These are phyloP conservation scores for Lentinus polychrous DNA, from an alignment of 1,284 basidiomycete species.

Conservation along the genomic window DNA sequence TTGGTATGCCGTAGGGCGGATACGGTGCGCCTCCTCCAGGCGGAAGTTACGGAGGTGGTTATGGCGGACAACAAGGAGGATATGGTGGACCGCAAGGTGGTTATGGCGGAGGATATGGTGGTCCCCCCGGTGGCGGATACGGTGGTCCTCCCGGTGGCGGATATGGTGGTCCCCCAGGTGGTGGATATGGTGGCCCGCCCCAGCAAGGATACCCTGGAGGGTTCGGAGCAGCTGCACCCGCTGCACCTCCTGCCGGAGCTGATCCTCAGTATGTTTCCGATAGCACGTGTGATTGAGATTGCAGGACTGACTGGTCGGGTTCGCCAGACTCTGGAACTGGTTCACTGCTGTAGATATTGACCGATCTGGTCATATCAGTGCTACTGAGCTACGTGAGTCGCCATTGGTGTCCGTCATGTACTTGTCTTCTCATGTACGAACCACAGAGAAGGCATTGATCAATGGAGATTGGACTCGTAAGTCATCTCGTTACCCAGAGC, in stretches of 20 bases:
- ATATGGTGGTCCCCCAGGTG: constrained; percentile 20
- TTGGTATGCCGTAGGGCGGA: not conserved
- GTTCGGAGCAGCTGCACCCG: constrained; percentile 33
- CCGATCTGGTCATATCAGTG: constrained; percentile 59
- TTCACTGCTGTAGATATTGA: constrained; percentile 67
- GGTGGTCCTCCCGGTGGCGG: constrained; percentile 25
- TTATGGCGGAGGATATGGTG: constrained; percentile 11
- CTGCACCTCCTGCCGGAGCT: constrained; percentile 53
- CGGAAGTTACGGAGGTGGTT: constrained; percentile 2
- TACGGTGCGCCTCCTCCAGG: constrained; percentile 8
- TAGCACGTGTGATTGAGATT: not conserved
- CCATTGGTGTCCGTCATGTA: constrained; percentile 11
- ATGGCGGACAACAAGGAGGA: constrained; percentile 6
- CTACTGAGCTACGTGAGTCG: constrained; percentile 57
- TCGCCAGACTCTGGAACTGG: constrained; percentile 65
- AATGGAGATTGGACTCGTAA: constrained; percentile 76
- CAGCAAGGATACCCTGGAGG: constrained; percentile 23
- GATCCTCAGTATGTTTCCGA: constrained; percentile 55
- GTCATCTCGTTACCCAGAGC: constrained; percentile 22
- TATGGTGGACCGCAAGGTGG: constrained; percentile 8
- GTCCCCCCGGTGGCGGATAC: constrained; percentile 19
- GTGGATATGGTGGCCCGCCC: constrained; percentile 19
- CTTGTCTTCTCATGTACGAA: constrained; percentile 1
- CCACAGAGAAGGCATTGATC: constrained; percentile 58
- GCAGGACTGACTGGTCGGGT: not conserved